Evolutionary conservation across 192 early-diverging fungal genomes (phyloP).

Genomic region (Obelidium mucronatum): DNA sequence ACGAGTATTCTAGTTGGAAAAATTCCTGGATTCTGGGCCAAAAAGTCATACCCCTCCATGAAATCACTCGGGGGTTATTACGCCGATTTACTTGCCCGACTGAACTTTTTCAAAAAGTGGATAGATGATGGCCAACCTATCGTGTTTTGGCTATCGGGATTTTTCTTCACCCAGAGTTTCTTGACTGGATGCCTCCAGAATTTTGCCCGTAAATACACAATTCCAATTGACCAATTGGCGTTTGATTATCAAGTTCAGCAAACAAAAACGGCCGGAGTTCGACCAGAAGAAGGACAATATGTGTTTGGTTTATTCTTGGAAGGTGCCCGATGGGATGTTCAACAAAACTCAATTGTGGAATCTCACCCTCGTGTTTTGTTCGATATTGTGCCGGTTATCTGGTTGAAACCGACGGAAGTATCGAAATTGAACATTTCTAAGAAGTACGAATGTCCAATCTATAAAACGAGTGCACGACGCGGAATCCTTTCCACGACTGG

Average conservation of each 20-base stretch:
- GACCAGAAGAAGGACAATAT: constrained; percentile 70
- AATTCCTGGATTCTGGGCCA: constrained; percentile 62
- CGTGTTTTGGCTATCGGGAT: constrained; percentile 71
- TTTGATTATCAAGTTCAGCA: constrained; percentile 64
- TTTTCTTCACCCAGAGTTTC: constrained; percentile 71
- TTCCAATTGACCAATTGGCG: constrained; percentile 64
- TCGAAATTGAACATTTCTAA: constrained; percentile 45
- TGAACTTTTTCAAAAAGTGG: constrained; percentile 63
- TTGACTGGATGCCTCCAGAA: constrained; percentile 66
- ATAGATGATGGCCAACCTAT: constrained; percentile 65
- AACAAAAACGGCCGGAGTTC: constrained; percentile 57
- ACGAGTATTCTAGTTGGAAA: constrained; percentile 60
- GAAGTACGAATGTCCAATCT: constrained; percentile 69
- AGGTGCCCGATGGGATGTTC: constrained; percentile 67
- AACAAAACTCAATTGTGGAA: constrained; percentile 61
- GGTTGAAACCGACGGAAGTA: constrained; percentile 62
- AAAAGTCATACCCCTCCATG: constrained; percentile 67
- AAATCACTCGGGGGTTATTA: constrained; percentile 64
- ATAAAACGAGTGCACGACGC: constrained; percentile 65
- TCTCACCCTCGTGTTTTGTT: constrained; percentile 60
- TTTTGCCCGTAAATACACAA: constrained; percentile 66
- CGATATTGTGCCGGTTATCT: constrained; percentile 65
- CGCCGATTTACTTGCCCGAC: constrained; percentile 56
- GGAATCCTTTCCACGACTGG: constrained; percentile 67
- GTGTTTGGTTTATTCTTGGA: constrained; percentile 67